Base-by-base conservation (phyloP, 2,329 filamentous ascomycete genomes). In the Fusarium staphyleae region DNA sequence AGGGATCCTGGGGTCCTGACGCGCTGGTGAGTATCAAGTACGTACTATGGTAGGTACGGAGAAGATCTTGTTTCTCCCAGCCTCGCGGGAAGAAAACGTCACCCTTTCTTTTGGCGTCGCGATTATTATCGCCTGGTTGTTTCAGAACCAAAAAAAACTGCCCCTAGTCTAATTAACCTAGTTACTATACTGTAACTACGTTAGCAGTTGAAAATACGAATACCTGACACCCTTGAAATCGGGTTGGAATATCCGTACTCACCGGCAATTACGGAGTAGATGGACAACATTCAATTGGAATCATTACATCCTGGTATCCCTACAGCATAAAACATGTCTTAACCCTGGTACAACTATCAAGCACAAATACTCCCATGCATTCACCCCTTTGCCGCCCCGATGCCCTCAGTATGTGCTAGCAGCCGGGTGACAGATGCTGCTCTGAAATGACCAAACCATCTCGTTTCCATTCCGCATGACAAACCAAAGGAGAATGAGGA, bases 1-100 rank as follows among this genome's bases (percentile, higher is more conserved):
- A 62, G 53, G 58, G 28, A 10, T 10, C 58, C 35, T 61, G 53
- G 58, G 28, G 28, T 10, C 58, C 35, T 61, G 52, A 61, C 57
- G 56, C 57, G 57, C 52, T 60, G n/a, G 16, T 16, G 24, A 22
- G 19, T n/a, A n/a, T n/a, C n/a, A n/a, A n/a, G n/a, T n/a, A n/a
- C n/a, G n/a, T n/a, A n/a, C n/a, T n/a, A n/a, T n/a, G n/a, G n/a
- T n/a, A n/a, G n/a, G n/a, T n/a, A n/a, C n/a, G n/a, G n/a, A 28
- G 24, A 6, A 28, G 24, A 6, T 40, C 15, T 16, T 13, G 9
- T 42, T 28, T 57, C 41, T 54, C 57, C 58, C 58, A 61, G 58
- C 58, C 58, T 61, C 58, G 53, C 42, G 48, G 49, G 19, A 22
- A 22, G 19, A 62, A 62, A 59, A 62, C 57, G 58, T 62, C 58